Evolutionary conservation across 2,329 filamentous ascomycete genomes (phyloP).

Genomic region (Fusarium sulawesiense): DNA sequence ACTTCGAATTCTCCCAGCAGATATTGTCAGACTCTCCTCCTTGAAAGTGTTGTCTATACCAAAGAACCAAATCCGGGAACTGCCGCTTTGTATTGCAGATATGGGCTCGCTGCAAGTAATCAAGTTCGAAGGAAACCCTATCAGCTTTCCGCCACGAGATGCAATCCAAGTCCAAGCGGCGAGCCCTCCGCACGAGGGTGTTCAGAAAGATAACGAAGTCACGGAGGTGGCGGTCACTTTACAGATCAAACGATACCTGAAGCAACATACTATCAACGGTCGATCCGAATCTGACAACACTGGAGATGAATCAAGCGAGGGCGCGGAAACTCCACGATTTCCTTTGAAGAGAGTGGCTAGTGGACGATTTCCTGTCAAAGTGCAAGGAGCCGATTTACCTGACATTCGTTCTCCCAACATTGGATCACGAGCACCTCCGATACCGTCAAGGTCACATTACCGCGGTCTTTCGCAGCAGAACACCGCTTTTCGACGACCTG

Average conservation of each 20-base stretch:
- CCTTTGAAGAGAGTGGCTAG: constrained; percentile 71
- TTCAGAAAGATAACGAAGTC: constrained; percentile 69
- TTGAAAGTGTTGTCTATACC: constrained; percentile 90
- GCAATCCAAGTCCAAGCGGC: constrained; percentile 69
- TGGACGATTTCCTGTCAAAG: constrained; percentile 75
- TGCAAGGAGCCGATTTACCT: constrained; percentile 77
- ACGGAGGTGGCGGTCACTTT: constrained; percentile 69
- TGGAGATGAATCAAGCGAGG: constrained; percentile 75
- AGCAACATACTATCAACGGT: constrained; percentile 63
- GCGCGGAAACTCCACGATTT: constrained; percentile 81
- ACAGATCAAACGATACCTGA: constrained; percentile 71
- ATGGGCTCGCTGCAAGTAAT: constrained; percentile 91
- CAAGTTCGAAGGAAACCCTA: constrained; percentile 89
- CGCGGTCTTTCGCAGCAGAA: constrained; percentile 78
- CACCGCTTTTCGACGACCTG: constrained; percentile 72
- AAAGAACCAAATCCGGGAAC: constrained; percentile 85
- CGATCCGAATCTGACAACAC: constrained; percentile 67
- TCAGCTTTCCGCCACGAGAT: constrained; percentile 81
- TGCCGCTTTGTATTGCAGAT: constrained; percentile 86
- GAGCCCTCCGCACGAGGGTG: constrained; percentile 66
- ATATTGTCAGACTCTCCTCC: constrained; percentile 83
- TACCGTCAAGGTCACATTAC: constrained; percentile 81
- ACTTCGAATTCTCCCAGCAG: constrained; percentile 79
- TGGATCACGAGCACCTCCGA: constrained; percentile 73
- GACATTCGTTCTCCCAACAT: constrained; percentile 76